phyloP scores from a whole-genome alignment of 2,329 filamentous ascomycete species.

The Xylaria digitata region DNA sequence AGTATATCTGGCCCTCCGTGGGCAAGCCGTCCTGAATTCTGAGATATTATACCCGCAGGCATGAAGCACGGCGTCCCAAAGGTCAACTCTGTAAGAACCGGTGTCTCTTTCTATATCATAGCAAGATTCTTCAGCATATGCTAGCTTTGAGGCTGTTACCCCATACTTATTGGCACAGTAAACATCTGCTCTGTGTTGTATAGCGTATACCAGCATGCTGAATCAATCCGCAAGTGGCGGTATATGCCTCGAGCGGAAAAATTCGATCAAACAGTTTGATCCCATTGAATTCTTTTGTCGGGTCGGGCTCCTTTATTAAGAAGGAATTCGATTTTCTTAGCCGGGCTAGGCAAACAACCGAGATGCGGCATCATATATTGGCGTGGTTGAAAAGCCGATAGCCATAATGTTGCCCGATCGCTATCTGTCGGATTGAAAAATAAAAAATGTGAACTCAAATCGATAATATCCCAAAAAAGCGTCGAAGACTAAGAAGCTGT shows the following conservation, averaged over 20 bases:
- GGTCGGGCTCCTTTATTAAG: constrained; percentile 9
- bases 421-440: too few species aligned
- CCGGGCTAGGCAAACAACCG: background rate
- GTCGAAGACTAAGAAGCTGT: background rate
- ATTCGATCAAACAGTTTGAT: constrained; percentile 6
- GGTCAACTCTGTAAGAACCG: constrained; percentile 22
- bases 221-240: background rate
- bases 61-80: constrained; percentile 26
- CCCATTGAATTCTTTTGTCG: background rate
- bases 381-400: background rate
- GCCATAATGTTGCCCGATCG: too few species aligned
- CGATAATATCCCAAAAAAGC: background rate
- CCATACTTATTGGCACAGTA: background rate
- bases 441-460: background rate
- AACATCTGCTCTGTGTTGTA: constrained; percentile 12
- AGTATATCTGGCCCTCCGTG: background rate
- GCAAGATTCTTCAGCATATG: constrained; percentile 15
- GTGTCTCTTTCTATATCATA: too few species aligned
- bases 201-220: background rate
- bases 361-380: background rate
- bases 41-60: constrained; percentile 9
- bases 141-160: constrained; percentile 9
- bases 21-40: constrained; percentile 6
- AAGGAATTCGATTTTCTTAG: background rate
- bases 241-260: constrained; percentile 3